A percentile compares a stretch with the other conserved stretches of the same genome.
Conservation (phyloP, 2,329 filamentous ascomycete species). For the Penicillium sp. region DNA sequence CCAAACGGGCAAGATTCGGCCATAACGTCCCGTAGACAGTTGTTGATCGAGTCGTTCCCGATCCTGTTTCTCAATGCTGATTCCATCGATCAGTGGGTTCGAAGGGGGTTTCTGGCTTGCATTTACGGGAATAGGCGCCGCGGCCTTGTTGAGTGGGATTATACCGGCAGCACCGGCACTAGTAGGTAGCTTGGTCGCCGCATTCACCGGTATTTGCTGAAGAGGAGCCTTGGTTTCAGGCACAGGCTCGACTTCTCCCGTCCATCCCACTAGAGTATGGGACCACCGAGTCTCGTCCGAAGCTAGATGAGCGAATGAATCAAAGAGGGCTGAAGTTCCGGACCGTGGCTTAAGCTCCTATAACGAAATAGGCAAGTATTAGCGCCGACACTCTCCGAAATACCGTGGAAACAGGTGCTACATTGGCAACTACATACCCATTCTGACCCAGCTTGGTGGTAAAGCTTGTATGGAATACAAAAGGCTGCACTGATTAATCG, state of each 20-base stretch:
- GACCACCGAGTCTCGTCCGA: conserved; percentile 85
- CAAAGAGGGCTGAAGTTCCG: conserved; percentile 89
- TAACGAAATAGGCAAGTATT: background rate
- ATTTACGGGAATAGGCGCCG: conserved; percentile 77
- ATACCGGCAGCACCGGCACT: conserved; percentile 35
- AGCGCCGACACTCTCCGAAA: background rate
- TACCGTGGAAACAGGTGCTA: background rate
- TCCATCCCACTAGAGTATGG: conserved; percentile 92
- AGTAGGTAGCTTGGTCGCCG: conserved; percentile 32
- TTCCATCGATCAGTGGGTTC: conserved; percentile 66
- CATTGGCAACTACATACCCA: conserved; percentile 52
- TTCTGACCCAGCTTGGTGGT: conserved; percentile 55
- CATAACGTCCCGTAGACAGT: conserved; percentile 71
- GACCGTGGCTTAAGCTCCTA: conserved; percentile 76
- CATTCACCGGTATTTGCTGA: conserved; percentile 37
- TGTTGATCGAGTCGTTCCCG: conserved; percentile 73
- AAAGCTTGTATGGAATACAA: conserved; percentile 64
- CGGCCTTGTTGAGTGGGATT: conserved; percentile 69
- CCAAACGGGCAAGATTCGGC: conserved; percentile 87
- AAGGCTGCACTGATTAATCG: conserved; percentile 67
- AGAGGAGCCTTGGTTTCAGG: conserved; percentile 32
- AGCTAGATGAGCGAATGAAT: conserved; percentile 85
- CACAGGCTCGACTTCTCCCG: conserved; percentile 74
- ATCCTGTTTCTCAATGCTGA: conserved; percentile 72
- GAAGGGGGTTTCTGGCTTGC: conserved; percentile 58